Conservation (phyloP, 257 asterid species). For the Ilex asprella region DNA sequence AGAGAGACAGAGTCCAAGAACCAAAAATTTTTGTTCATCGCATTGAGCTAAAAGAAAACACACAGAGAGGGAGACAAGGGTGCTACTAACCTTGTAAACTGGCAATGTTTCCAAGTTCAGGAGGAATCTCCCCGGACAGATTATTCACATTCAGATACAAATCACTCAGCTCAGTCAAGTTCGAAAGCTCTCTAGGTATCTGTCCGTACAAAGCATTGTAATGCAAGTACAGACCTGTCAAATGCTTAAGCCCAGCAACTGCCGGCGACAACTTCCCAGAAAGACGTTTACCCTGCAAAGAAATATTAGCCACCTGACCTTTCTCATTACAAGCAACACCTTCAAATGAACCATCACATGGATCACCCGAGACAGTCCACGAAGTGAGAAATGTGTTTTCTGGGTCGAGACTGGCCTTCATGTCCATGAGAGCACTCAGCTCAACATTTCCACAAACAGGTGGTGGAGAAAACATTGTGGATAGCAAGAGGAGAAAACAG, state of each 20-base stretch:
- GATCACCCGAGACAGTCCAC: constrained; percentile 65
- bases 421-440: constrained; percentile 48
- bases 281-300: constrained; percentile 88
- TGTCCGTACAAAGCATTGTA: constrained; percentile 70
- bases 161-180: constrained; percentile 57
- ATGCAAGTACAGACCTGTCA: constrained; percentile 87
- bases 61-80: too few relatives aligned
- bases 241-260: constrained; percentile 50
- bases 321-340: constrained; percentile 78
- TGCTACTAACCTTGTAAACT: constrained; percentile 60
- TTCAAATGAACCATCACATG: constrained; percentile 66
- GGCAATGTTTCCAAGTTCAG: constrained; percentile 58
- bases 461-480: constrained; percentile 24
- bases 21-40: too few relatives aligned
- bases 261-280: constrained; percentile 73
- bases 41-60: too few relatives aligned
- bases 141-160: constrained; percentile 80
- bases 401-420: constrained; percentile 79
- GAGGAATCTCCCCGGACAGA: constrained; percentile 76
- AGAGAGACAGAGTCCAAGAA: too few relatives aligned
- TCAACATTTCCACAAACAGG: constrained; percentile 32
- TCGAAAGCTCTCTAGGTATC: constrained; percentile 59
- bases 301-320: constrained; percentile 71
- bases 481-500: constrained; percentile 26
- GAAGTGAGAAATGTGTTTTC: constrained; percentile 47